Conservation (phyloP, 768 basidiomycete genomes). For the Tephrocybe sp. region DNA sequence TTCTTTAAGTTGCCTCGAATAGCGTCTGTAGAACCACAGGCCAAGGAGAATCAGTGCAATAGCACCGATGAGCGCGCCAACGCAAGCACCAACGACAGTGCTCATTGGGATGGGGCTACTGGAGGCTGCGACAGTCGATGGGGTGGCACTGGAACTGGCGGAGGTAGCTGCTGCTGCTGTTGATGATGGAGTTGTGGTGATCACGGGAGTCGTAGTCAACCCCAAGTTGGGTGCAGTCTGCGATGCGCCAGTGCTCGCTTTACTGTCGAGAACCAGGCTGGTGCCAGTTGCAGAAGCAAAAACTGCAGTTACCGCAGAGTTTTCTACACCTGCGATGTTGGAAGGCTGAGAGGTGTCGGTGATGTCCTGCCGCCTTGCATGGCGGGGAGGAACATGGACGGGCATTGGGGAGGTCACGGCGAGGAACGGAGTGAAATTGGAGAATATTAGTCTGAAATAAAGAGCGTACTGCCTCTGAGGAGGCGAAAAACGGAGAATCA, state of each 20-base stretch:
- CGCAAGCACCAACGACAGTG: conserved; percentile 61
- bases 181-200: conserved; percentile 5
- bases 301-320: conserved; percentile 9
- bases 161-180: conserved; percentile 13
- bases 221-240: conserved; percentile 4
- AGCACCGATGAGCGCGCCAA: conserved; percentile 58
- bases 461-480: conserved; percentile 20
- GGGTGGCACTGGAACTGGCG: conserved; percentile 13
- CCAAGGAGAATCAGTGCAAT: conserved; percentile 48
- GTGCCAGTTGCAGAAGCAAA: neutral
- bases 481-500: conserved; percentile 12
- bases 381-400: conserved; percentile 1
- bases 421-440: conserved; percentile 10
- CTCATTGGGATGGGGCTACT: conserved; percentile 37
- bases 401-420: conserved; percentile 12
- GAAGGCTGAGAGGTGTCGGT: conserved; percentile 8
- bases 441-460: conserved; percentile 11
- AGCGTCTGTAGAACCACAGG: conserved; percentile 54
- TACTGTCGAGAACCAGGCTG: conserved; percentile 17
- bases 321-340: conserved; percentile 16
- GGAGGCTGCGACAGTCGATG: conserved; percentile 20
- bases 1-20: conserved; percentile 37
- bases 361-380: conserved; percentile 13
- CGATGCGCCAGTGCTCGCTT: neutral
- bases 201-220: conserved; percentile 5